Evolutionary conservation across 805 yeast genomes (phyloP).

Genomic region (Ogataea allantospora): DNA sequence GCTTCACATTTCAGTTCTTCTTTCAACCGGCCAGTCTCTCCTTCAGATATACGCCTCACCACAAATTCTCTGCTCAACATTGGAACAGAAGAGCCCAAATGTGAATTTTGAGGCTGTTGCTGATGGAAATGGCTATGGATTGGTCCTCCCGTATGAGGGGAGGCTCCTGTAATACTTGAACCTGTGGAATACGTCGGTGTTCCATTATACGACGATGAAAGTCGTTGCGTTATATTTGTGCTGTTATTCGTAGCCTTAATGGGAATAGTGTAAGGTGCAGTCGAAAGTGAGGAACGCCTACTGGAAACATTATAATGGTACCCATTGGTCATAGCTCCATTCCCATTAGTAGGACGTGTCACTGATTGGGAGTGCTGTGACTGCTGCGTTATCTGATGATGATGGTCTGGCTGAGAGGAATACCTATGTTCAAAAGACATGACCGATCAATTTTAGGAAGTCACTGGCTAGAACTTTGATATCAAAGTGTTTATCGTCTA

Average conservation of each 20-base stretch:
- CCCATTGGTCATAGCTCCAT: conserved; percentile 5
- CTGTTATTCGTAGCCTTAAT: conserved; percentile 15
- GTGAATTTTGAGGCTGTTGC: conserved; percentile 29
- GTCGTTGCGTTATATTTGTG: conserved; percentile 4
- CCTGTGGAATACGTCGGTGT: conserved; percentile 16
- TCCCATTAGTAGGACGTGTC: neutral
- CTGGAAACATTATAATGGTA: conserved; percentile 22
- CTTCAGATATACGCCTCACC: conserved; percentile 79
- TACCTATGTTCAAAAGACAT: conserved; percentile 18
- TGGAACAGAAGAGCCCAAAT: conserved; percentile 20
- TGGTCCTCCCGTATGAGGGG: conserved; percentile 28
- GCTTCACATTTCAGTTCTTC: conserved; percentile 87
- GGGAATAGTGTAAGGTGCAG: conserved; percentile 40
- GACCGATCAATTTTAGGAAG: too few relatives aligned
- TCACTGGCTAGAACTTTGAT: too few relatives aligned
- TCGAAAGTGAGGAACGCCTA: conserved; percentile 37
- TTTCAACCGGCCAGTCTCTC: conserved; percentile 80
- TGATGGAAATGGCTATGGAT: conserved; percentile 24
- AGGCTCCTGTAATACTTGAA: conserved; percentile 4
- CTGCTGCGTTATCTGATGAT: conserved; percentile 2
- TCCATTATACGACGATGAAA: conserved; percentile 14
- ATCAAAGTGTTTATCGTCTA: too few relatives aligned
- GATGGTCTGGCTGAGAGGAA: conserved; percentile 8
- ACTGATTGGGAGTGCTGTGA: neutral
- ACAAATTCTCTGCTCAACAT: conserved; percentile 65